Base-by-base conservation (phyloP, 2,329 filamentous ascomycete species). In the Huntiella moniliformis region DNA sequence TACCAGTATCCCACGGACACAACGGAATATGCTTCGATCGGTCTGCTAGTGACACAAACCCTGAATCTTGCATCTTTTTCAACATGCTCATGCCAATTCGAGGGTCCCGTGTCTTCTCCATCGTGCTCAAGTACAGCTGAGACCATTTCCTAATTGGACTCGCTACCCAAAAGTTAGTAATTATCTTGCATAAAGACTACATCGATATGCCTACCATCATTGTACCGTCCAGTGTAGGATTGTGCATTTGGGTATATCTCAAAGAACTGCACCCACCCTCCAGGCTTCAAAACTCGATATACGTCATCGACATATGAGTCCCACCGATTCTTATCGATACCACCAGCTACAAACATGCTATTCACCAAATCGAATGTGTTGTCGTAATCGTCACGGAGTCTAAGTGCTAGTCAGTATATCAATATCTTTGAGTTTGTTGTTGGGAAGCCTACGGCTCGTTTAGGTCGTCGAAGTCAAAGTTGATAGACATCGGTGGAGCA, bases 191-290 rank as follows among this genome's bases (percentile, higher is more conserved):
- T 38, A 18, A 33, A 16, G 41, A 10, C 16, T 16, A 13, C 13
- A 15, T 33, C 2, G 12, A 4, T 8, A 17, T 12, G 17, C 67
- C 59, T 56, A 70, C 74, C 67, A 43, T 77, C 69, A 8, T 74
- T 77, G 54, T 91, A 63, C n/a, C 74, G 76, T 4, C 85, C 85
- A 54, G 83, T 92, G 53, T 88, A 77, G 1, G 84, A 93, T 58
- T 93, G 87, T 18, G 83, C 77, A 52, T 85, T 84, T 59, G 79
- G 79, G 56, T 92, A 85, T 54, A 87, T 73, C 57, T 94, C 87
- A n/a, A 83, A 73, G 70, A 93, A 78, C 56, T 94, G 85, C 49
- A 82, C 71, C 84, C 85, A 94, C 1, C 87, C 86, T 2, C 78
- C 80, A 4, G 77, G 79, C 43, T 74, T 79, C 51, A 87, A 64